A percentile compares a stretch with the other conserved stretches of the same genome.
These are phyloP conservation scores for Macrophomina pseudophaseolina DNA, from an alignment of 2,329 filamentous ascomycete genomes.

Conservation along the genomic window DNA sequence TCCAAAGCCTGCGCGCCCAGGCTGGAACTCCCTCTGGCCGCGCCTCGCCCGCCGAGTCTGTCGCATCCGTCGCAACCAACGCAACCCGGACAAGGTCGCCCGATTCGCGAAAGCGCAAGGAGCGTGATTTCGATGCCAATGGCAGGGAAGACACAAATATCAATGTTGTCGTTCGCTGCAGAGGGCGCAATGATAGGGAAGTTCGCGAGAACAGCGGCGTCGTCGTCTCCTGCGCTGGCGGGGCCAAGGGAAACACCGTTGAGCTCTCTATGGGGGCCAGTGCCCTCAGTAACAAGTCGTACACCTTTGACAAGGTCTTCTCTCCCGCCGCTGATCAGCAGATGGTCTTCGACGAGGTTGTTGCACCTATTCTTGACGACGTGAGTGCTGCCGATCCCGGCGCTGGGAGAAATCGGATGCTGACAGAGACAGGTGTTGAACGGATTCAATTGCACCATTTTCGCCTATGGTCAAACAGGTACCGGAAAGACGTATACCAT, in stretches of 20 bases:
- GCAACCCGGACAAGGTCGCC: constrained; percentile 50
- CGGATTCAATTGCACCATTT: constrained; percentile 98
- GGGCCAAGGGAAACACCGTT: constrained; percentile 82
- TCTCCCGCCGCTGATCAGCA: constrained; percentile 91
- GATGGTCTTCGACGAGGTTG: constrained; percentile 95
- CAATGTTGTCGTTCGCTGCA: constrained; percentile 93
- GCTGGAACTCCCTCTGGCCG: constrained; percentile 58
- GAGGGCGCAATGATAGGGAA: constrained; percentile 90
- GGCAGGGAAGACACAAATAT: constrained; percentile 87
- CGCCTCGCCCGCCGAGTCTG: constrained; percentile 72
- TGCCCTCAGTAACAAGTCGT: constrained; percentile 92
- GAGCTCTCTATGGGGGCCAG: constrained; percentile 91
- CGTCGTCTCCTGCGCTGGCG: constrained; percentile 78
- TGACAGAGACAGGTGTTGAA: constrained; percentile 73
- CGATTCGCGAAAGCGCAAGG: constrained; percentile 75
- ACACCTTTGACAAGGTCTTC: constrained; percentile 96
- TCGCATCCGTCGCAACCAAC: constrained; percentile 60
- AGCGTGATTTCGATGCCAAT: constrained; percentile 77
- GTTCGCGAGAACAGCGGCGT: constrained; percentile 93
- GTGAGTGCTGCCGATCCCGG: constrained; percentile 52
- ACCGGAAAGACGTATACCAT: constrained; percentile 99
- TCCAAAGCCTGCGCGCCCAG: constrained; percentile 54
- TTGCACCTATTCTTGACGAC: constrained; percentile 90
- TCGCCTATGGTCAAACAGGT: constrained; percentile 96
- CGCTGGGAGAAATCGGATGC: neutral